A percentile compares a stretch with the other conserved stretches of the same genome.
Evolutionary conservation across 1,284 basidiomycete genomes (phyloP).

Genomic region (Moesziomyces globuligerus): DNA sequence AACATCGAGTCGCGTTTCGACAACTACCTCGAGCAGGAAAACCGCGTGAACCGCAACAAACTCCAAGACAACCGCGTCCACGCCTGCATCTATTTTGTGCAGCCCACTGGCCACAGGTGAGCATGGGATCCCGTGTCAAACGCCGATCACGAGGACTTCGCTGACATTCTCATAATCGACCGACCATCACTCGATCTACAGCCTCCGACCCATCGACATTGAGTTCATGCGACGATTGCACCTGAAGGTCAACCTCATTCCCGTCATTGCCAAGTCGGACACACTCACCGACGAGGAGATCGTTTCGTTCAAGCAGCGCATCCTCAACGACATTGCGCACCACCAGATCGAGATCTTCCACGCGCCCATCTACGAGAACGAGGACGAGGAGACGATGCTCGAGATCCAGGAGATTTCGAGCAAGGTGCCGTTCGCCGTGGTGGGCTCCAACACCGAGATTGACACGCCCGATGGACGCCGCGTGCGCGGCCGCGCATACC

Average conservation of each 20-base stretch:
- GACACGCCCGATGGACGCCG: conserved; percentile 64
- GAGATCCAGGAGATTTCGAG: conserved; percentile 64
- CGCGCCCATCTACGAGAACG: conserved; percentile 61
- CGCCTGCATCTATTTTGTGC: conserved; percentile 67
- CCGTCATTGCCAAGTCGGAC: conserved; percentile 66
- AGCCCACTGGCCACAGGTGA: conserved; percentile 64
- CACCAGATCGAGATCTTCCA: conserved; percentile 66
- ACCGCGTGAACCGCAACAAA: conserved; percentile 64
- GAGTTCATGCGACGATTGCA: conserved; percentile 66
- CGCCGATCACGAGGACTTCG: not conserved
- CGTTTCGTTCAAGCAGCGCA: conserved; percentile 61
- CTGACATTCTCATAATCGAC: not conserved
- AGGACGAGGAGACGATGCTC: conserved; percentile 65
- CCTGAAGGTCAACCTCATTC: conserved; percentile 66
- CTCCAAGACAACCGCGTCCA: conserved; percentile 66
- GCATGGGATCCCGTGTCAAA: not conserved
- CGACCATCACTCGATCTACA: not conserved
- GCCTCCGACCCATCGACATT: conserved; percentile 65
- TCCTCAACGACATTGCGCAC: conserved; percentile 64
- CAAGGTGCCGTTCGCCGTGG: conserved; percentile 66
- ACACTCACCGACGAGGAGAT: conserved; percentile 65
- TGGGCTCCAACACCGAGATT: conserved; percentile 64
- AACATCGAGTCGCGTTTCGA: conserved; percentile 67
- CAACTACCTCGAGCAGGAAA: conserved; percentile 67
- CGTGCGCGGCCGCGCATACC: conserved; percentile 65